Evolutionary conservation across 306 rosid genomes (phyloP), one percentile per base, ranked within the genome.

Genomic region (Citrullus amarus): DNA sequence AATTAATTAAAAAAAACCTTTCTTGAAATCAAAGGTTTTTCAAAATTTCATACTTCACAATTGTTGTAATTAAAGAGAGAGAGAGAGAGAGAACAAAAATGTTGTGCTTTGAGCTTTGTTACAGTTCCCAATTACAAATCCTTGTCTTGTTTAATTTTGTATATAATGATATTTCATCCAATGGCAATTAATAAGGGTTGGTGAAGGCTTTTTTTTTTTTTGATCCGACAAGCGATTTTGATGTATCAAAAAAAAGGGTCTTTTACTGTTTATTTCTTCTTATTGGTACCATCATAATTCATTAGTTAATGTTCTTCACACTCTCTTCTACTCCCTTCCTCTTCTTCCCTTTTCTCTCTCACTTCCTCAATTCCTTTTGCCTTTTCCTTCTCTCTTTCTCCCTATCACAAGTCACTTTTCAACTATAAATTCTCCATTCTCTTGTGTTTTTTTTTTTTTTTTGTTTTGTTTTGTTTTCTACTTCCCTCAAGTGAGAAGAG

Each of bases 101-200:
- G 87, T 86, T 83, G 83, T 54, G 66, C 68, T 80, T 84, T 81
- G 82, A 67, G 79, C 51, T 70, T 46, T 86, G 58, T 62, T 20
- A 66, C 59, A 25, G 70, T 67, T 76, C 60, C 66, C 84, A 81
- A 72, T 85, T 80, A 63, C 82, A 79, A 36, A 65, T 84, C 66
- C 80, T 79, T 79, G 50, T 79, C 83, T 78, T 78, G 77, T 82
- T 69, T 80, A 77, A 81, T 60, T 77, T 67, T 65, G 54, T 54
- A 32, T 30, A 67, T 48, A 48, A 48, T 81, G 76, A 62, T 8
- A 20, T 39, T 20, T 65, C 73, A 86, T 32, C 85, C 70, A 76
- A 83, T 56, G 38, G 86, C 77, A 85, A 86, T 92, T 87, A 92
- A 86, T 89, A 88, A 80, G 83, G 96, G 88, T 91, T 82, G 97